phyloP scores from a whole-genome alignment of 305 asterid species.

The Fraxinus floribunda region DNA sequence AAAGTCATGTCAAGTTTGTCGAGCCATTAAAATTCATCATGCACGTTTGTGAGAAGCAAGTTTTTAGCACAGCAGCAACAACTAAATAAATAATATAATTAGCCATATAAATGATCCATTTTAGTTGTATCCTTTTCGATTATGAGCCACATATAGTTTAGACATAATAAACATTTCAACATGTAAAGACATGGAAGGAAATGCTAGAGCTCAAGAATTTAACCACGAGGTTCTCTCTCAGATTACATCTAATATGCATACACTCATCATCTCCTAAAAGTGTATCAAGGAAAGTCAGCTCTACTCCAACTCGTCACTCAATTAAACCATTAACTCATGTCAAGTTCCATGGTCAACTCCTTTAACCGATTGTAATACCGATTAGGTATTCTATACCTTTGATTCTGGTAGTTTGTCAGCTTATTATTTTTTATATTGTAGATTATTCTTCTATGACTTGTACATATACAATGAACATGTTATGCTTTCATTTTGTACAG shows the following conservation, averaged over 20 bases:
- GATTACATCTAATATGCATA: neutral
- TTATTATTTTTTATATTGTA: neutral
- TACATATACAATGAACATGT: neutral
- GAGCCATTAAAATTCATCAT: neutral
- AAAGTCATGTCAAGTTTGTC: neutral
- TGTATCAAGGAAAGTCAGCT: neutral
- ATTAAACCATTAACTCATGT: neutral
- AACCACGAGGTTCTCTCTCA: neutral
- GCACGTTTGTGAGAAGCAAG: neutral
- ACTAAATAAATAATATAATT: neutral
- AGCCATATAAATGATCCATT: neutral
- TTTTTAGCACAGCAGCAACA: neutral
- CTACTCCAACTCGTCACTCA: neutral
- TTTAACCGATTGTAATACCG: neutral
- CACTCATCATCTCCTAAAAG: neutral
- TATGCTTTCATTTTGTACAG: neutral
- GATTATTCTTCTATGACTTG: neutral
- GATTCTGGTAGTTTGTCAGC: neutral
- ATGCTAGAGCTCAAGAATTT: neutral
- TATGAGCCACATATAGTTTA: neutral
- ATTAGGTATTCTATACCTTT: neutral
- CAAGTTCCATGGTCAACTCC: neutral
- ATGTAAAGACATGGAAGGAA: neutral
- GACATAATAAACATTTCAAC: neutral
- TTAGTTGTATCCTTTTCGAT: neutral